Conservation (phyloP, 495 filamentous ascomycete species). For the Trichocladium antarcticum region DNA sequence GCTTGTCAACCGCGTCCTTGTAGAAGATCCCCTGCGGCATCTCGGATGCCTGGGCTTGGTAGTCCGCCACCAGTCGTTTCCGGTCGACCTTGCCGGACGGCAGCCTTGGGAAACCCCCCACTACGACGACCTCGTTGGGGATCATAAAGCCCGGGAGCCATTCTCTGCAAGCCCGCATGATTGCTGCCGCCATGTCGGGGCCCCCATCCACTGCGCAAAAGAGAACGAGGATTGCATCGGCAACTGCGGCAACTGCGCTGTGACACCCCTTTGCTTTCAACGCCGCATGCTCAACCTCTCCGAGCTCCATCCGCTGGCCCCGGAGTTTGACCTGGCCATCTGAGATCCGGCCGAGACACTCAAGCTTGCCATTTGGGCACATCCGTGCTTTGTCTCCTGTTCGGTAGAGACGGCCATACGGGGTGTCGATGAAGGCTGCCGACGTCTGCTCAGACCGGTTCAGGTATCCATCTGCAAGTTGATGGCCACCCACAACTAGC, state of each 20-base stretch:
- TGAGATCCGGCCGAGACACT: conserved; percentile 71
- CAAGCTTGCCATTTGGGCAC: conserved; percentile 54
- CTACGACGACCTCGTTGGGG: conserved; percentile 53
- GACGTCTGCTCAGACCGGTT: conserved; percentile 69
- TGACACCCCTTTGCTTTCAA: conserved; percentile 42
- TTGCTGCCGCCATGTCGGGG: conserved; percentile 19
- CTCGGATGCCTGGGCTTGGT: conserved; percentile 20
- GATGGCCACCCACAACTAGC: conserved; percentile 66
- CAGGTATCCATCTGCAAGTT: conserved; percentile 72
- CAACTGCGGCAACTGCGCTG: conserved; percentile 48
- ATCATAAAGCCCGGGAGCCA: conserved; percentile 76
- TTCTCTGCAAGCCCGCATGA: conserved; percentile 48
- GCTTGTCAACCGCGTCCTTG: conserved; percentile 31
- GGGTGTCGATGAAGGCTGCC: conserved; percentile 51
- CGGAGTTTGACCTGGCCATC: conserved; percentile 72
- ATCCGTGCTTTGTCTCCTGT: conserved; percentile 78
- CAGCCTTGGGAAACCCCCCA: conserved; percentile 52
- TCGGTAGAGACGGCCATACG: conserved; percentile 55
- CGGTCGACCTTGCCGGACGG: conserved; percentile 72
- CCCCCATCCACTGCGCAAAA: conserved; percentile 47
- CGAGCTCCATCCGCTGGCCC: conserved; percentile 73
- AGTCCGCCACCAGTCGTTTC: conserved; percentile 49
- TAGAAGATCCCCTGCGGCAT: conserved; percentile 7
- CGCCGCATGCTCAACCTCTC: conserved; percentile 66
- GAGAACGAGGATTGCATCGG: conserved; percentile 49